A percentile compares a stretch with the other conserved stretches of the same genome.
phyloP scores from a whole-genome alignment of 805 yeast species.

The Candida ulmi region DNA sequence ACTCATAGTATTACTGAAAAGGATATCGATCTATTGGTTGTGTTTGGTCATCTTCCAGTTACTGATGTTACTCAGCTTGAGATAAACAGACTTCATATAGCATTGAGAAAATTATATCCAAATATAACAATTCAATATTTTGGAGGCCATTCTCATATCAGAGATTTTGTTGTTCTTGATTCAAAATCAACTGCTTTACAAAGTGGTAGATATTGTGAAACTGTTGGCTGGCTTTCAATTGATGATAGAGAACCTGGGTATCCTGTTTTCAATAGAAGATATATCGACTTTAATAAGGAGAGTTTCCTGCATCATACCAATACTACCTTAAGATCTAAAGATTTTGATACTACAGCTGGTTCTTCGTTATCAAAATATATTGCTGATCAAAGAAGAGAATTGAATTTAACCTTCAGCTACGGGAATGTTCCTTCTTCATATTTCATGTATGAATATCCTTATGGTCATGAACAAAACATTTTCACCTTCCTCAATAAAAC shows the following conservation, averaged over 20 bases:
- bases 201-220: conserved; percentile 90
- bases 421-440: conserved; percentile 69
- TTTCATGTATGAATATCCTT: conserved; percentile 61
- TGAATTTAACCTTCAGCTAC: conserved; percentile 48
- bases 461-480: conserved; percentile 50
- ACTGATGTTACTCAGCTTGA: conserved; percentile 29
- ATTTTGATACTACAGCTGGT: conserved; percentile 57
- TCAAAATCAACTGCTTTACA: conserved; percentile 69
- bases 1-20: conserved; percentile 28
- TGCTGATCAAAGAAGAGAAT: conserved; percentile 32
- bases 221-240: conserved; percentile 82
- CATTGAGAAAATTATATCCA: conserved; percentile 56
- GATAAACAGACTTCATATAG: conserved; percentile 29
- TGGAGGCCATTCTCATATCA: conserved; percentile 91
- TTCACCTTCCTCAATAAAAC: conserved; percentile 52
- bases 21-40: conserved; percentile 57
- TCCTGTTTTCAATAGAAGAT: conserved; percentile 49
- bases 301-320: conserved; percentile 63
- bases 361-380: conserved; percentile 39
- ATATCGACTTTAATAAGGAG: conserved; percentile 74
- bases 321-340: conserved; percentile 8
- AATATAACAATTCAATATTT: conserved; percentile 68
- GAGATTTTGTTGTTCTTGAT: conserved; percentile 77
- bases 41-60: conserved; percentile 79
- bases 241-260: conserved; percentile 11